Evolutionary conservation across 257 asterid genomes (phyloP), one percentile per base, ranked within the genome.

Genomic region (Cruciata laevipes): DNA sequence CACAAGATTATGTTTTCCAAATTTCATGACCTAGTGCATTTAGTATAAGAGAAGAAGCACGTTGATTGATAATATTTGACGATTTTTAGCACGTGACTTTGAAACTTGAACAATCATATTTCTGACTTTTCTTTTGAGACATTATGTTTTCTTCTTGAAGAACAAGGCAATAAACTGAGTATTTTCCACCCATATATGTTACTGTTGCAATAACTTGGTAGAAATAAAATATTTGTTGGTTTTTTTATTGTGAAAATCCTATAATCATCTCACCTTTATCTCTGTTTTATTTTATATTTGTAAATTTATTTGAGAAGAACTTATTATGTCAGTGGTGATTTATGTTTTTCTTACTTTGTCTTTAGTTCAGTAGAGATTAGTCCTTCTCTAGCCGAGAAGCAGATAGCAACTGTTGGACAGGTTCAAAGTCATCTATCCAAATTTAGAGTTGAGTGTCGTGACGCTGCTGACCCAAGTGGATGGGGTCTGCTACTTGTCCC

Each of bases 351-450:
- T 77, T 63, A 14, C 40, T 55, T 76, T 78, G 70, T 24, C 71
- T 84, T 80, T 94, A 93, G 97, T 69, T 94, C 97, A 49, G 96
- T 94, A 35, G 99, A 94, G 80, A 94, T 94, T 83, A 94, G 99
- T 79, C 71, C 96, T 69, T 77, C 97, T 47, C 96, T 94, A 70
- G 99, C 96, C 66, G 78, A 84, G 80, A 94, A 87, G 76, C 99
- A 90, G 75, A 75, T 82, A 51, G 93, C 87, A 83, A 94, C 96
- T 68, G 89, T 90, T 65, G 95, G 95, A 65, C 84, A 75, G 78
- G 97, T 90, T 65, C 75, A 68, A 23, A 94, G 91, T 76, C 99
- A 94, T 79, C 71, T 44, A 70, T 68, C 79, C 64, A 90, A 77
- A 78, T 94, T 90, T 78, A 84, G 75, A 72, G 96, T 94, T 51